Conservation (phyloP, 495 filamentous ascomycete species). For the Penicillium bovifimosum region DNA sequence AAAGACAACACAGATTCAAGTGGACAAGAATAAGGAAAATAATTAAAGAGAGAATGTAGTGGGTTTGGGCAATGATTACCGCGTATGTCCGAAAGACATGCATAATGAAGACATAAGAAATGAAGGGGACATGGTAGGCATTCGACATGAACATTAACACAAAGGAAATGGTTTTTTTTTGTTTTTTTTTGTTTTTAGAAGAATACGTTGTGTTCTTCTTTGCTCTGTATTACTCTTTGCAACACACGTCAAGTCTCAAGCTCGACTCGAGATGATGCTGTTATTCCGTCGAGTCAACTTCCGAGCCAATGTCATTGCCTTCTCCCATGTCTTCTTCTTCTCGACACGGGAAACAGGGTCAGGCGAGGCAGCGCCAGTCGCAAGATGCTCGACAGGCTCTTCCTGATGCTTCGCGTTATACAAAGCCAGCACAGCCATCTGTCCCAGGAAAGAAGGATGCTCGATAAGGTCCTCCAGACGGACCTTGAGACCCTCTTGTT, state of each 20-base stretch:
- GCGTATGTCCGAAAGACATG: not conserved
- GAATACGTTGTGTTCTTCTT: not conserved
- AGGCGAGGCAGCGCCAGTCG: slow-evolving; percentile 10
- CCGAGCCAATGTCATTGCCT: slow-evolving; percentile 28
- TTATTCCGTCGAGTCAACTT: slow-evolving; percentile 26
- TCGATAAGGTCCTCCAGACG: slow-evolving; percentile 48
- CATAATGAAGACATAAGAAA: not conserved
- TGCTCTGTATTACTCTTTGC: not conserved
- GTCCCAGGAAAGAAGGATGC: slow-evolving; percentile 45
- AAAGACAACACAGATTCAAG: not conserved
- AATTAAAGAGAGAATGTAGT: slow-evolving; percentile 1
- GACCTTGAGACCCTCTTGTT: slow-evolving; percentile 45
- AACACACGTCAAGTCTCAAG: slow-evolving; percentile 5
- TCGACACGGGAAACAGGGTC: slow-evolving; percentile 13
- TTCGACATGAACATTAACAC: not conserved
- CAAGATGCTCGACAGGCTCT: slow-evolving; percentile 12
- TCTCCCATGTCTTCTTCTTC: slow-evolving; percentile 30
- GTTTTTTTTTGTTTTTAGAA: not conserved
- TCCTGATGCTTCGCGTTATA: slow-evolving; percentile 29
- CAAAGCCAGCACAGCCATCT: slow-evolving; percentile 42
- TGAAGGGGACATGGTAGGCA: too few species aligned
- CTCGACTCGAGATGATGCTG: slow-evolving; percentile 11
- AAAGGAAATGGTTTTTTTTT: slow-evolving; percentile 1
- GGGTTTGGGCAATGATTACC: too few species aligned
- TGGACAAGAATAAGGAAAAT: not conserved